Evolutionary conservation across 2,329 filamentous ascomycete genomes (phyloP), one percentile per base, ranked within the genome.

Genomic region (Cyphellophora europaea): DNA sequence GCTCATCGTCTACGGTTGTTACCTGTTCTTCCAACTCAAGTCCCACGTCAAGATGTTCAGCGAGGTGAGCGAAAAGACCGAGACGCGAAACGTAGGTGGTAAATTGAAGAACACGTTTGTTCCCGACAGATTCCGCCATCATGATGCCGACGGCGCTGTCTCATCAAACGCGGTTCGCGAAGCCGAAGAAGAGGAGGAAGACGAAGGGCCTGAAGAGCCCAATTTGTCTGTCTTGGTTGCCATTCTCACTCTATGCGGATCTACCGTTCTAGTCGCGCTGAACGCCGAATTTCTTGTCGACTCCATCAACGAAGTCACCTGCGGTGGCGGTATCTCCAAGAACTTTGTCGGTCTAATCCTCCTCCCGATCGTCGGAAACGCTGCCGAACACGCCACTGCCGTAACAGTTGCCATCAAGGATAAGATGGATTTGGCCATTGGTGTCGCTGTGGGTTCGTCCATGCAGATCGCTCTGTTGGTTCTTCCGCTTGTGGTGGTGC

Each of bases 1-100:
- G 4, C 71, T 96, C 2, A 55, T 93, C 30, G 81, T 93, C 6
- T 96, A 95, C 56, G 77, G 61, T 32, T 81, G 74, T 37, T 95
- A 93, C 52, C 77, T 96, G 2, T 71, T 84, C 58, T 95, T 95
- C 67, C 89, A 95, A 59, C 77, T 96, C 40, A 84, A 86, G 56
- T 88, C 88, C 0, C 88, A 95, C 57, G 69, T 72, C 15, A 66
- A 66, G 6, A 79, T 93, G 55, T 95, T 93, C 67, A 85, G 82
- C 54, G 76, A 77, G 34, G 77, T 83, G 19, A 83, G 79, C 45
- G 71, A 83, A 49, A 94, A 94, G 58, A 80, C 82, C 0, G 73
- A 78, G 3, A 84, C 74, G 50, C 54, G 59, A 27, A 42, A 41
- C n/a, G 43, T 47, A 10, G 36, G 36, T 19, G 13, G 30, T 15